Evolutionary conservation across 306 rosid genomes (phyloP).

Genomic region (Hippophae tibetana): DNA sequence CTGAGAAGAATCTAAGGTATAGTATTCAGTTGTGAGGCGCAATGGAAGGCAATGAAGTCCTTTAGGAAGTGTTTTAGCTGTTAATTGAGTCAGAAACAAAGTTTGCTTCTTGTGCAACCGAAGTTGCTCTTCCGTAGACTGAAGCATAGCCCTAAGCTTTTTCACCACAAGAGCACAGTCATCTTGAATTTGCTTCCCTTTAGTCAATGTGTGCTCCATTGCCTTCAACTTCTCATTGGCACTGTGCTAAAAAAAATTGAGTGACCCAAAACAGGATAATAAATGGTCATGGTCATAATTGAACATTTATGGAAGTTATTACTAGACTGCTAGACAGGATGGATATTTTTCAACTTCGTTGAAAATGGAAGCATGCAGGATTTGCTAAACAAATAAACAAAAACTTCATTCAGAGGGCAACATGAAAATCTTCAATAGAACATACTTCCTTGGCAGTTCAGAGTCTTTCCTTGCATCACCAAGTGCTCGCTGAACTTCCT

Average conservation of each 20-base stretch:
- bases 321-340: not conserved
- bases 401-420: conserved; percentile 6
- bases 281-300: not conserved
- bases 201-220: conserved; percentile 69
- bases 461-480: conserved; percentile 92
- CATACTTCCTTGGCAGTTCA: conserved; percentile 74
- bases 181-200: conserved; percentile 76
- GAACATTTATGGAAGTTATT: conserved; percentile 7
- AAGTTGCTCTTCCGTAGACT: conserved; percentile 84
- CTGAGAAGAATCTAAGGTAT: conserved; percentile 63
- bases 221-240: conserved; percentile 60
- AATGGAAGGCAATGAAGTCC: conserved; percentile 97
- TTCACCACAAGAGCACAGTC: conserved; percentile 69
- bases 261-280: conserved; percentile 9
- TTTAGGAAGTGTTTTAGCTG: conserved; percentile 92
- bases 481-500: conserved; percentile 61
- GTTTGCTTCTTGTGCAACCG: conserved; percentile 89
- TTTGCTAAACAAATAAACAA: conserved; percentile 6
- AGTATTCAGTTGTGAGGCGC: conserved; percentile 93
- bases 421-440: conserved; percentile 11
- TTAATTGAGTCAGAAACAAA: conserved; percentile 77
- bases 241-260: conserved; percentile 35
- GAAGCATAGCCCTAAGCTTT: conserved; percentile 95
- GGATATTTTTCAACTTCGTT: conserved; percentile 5
- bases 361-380: not conserved